Conservation (phyloP, 2,329 filamentous ascomycete genomes). For the Aspergillus nomiae region DNA sequence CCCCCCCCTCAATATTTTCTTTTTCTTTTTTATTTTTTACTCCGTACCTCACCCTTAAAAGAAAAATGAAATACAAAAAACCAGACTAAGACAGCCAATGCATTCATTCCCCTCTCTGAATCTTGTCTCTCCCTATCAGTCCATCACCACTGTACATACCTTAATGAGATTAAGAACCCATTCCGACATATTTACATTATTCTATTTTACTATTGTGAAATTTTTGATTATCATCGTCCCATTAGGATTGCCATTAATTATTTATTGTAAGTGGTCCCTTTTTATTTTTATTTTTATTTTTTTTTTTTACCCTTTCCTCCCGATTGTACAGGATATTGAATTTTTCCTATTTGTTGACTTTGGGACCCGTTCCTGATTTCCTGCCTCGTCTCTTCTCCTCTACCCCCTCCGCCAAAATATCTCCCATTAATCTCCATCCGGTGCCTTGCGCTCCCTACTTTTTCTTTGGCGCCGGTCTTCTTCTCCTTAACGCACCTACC, state of each 20-base stretch:
- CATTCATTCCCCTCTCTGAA: conserved; percentile 9
- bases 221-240: neutral
- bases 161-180: neutral
- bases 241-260: neutral
- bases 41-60: neutral
- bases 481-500: conserved; percentile 1
- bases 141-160: neutral
- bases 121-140: conserved; percentile 6
- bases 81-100: conserved; percentile 2
- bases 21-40: neutral
- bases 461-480: conserved; percentile 8
- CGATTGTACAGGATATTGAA: neutral
- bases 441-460: conserved; percentile 21
- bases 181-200: neutral
- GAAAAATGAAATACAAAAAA: neutral
- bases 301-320: neutral
- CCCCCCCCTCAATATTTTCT: neutral
- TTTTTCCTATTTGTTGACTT: neutral
- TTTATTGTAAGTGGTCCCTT: neutral
- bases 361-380: neutral
- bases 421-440: conserved; percentile 16
- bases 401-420: conserved; percentile 9
- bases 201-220: neutral
- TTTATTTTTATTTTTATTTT: conserved; percentile 2
- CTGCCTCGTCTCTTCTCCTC: conserved; percentile 5